These are phyloP conservation scores for Globisporangium lucens DNA, from an alignment of 352 stramenopile genomes.

Conservation along the genomic window DNA sequence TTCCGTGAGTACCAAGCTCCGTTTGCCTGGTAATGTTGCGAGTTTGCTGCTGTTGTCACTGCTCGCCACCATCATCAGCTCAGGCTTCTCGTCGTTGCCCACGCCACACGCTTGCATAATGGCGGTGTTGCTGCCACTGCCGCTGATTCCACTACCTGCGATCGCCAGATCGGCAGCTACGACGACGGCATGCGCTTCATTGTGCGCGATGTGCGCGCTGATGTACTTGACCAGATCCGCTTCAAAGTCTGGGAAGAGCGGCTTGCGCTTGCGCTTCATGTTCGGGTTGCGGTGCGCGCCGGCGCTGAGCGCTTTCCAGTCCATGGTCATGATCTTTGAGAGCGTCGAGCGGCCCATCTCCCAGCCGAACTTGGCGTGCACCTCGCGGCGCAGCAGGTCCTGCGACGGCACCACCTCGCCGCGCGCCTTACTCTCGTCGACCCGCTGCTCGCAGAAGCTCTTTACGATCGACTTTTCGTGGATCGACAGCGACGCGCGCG, in stretches of 20 bases:
- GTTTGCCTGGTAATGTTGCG: neutral
- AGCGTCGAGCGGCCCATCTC: slow-evolving; percentile 65
- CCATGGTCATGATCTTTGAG: slow-evolving; percentile 69
- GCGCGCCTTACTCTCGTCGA: slow-evolving; percentile 50
- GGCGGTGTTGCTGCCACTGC: neutral
- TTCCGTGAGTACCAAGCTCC: slow-evolving; percentile 36
- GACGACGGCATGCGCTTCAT: neutral
- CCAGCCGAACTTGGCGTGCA: slow-evolving; percentile 56
- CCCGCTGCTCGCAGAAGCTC: slow-evolving; percentile 71
- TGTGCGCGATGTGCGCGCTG: slow-evolving; percentile 17
- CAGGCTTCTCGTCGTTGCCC: slow-evolving; percentile 1
- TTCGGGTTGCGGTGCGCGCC: slow-evolving; percentile 53
- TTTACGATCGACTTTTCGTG: slow-evolving; percentile 73
- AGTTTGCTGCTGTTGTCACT: neutral
- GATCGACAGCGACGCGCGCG: slow-evolving; percentile 57
- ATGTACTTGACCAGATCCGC: slow-evolving; percentile 62
- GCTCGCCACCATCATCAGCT: neutral
- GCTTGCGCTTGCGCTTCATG: slow-evolving; percentile 74
- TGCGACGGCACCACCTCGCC: slow-evolving; percentile 59
- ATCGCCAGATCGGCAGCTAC: neutral
- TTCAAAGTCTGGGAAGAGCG: slow-evolving; percentile 68
- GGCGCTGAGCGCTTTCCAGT: slow-evolving; percentile 54
- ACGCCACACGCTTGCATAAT: slow-evolving; percentile 1
- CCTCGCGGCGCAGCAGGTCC: slow-evolving; percentile 50
- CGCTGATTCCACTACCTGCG: neutral